Conservation (phyloP, 2,329 filamentous ascomycete genomes). For the Penicillium griseofulvum region DNA sequence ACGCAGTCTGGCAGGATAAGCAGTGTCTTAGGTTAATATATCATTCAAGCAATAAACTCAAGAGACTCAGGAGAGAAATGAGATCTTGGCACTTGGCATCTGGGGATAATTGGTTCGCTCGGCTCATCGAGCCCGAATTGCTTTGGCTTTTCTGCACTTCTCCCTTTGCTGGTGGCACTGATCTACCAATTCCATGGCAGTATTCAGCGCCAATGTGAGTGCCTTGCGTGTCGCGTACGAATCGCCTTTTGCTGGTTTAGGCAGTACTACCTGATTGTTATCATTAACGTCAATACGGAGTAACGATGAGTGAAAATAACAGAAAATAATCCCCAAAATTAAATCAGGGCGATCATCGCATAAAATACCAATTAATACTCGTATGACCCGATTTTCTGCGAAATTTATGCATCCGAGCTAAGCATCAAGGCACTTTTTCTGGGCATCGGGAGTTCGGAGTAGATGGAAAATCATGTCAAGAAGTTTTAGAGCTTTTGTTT, state of each 20-base stretch:
- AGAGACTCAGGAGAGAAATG: slow-evolving; percentile 4
- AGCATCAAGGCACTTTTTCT: neutral
- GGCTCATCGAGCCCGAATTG: slow-evolving; percentile 9
- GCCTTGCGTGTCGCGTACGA: slow-evolving; percentile 1
- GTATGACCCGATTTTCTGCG: neutral
- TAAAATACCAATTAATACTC: neutral
- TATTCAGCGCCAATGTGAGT: neutral
- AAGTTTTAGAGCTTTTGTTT: neutral
- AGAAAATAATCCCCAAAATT: neutral
- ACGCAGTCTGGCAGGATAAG: slow-evolving; percentile 12
- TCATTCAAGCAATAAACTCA: slow-evolving; percentile 12
- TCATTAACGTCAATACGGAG: neutral
- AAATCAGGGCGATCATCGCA: neutral
- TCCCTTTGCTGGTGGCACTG: neutral
- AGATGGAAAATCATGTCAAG: neutral
- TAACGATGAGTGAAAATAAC: neutral
- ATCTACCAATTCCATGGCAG: neutral
- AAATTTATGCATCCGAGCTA: slow-evolving; percentile 1
- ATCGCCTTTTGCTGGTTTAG: neutral
- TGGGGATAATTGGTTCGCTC: slow-evolving; percentile 12
- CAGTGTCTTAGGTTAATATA: slow-evolving; percentile 10
- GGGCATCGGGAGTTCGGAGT: neutral
- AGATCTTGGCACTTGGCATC: slow-evolving; percentile 21
- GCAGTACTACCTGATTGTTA: neutral
- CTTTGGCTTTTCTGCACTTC: neutral